Conservation (phyloP, 148 eudicot species). For the Euryodendron excelsum region DNA sequence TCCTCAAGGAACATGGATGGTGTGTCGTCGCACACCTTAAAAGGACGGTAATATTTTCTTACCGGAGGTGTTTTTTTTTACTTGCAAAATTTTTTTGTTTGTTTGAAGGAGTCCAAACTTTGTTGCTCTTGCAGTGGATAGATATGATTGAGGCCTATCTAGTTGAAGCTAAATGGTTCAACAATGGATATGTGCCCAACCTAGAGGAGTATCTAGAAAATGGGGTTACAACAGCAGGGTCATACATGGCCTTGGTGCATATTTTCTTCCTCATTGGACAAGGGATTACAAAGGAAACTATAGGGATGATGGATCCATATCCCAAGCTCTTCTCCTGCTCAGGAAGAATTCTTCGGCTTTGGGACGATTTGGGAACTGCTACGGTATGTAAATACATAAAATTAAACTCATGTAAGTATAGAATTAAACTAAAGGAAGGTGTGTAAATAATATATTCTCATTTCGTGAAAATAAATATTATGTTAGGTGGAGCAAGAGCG, state of each 20-base stretch:
- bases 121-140: conserved; percentile 43
- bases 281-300: conserved; percentile 25
- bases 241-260: conserved; percentile 46
- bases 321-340: conserved; percentile 39
- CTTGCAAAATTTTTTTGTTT: neutral
- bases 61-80: neutral
- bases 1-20: conserved; percentile 7
- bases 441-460: no score
- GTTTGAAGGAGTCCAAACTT: neutral
- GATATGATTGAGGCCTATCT: conserved; percentile 38
- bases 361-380: conserved; percentile 57
- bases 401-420: no score
- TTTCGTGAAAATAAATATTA: no score
- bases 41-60: conserved; percentile 7
- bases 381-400: no score
- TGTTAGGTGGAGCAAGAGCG: conserved; percentile 45
- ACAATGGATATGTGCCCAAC: conserved; percentile 28
- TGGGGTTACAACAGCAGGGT: conserved; percentile 43
- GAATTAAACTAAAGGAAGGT: no score
- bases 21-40: conserved; percentile 9
- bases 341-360: conserved; percentile 51
- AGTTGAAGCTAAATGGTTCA: conserved; percentile 46
- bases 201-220: conserved; percentile 48
- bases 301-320: conserved; percentile 27
- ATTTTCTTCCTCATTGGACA: conserved; percentile 43